phyloP scores from a whole-genome alignment of 2,329 filamentous ascomycete genomes.

The Fusarium bulbicola region DNA sequence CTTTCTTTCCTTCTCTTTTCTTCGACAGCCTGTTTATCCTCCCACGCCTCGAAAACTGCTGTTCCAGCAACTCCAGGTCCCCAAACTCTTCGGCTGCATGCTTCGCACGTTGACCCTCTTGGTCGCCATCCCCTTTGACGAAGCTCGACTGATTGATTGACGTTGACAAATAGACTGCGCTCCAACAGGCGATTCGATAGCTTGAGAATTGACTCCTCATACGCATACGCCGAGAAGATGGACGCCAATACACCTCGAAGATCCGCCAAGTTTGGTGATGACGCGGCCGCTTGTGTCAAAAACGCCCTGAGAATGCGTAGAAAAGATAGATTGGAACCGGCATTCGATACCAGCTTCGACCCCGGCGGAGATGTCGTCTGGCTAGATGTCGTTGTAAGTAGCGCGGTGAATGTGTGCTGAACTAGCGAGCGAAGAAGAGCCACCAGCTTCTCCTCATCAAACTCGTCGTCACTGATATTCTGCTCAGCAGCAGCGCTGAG shows the following conservation, averaged over 20 bases:
- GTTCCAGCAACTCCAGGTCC: slow-evolving; percentile 80
- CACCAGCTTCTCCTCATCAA: slow-evolving; percentile 70
- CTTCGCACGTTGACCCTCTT: slow-evolving; percentile 85
- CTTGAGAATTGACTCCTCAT: slow-evolving; percentile 88
- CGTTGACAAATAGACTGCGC: slow-evolving; percentile 86
- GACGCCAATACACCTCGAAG: slow-evolving; percentile 85
- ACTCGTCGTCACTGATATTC: slow-evolving; percentile 38
- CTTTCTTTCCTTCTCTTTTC: slow-evolving; percentile 55
- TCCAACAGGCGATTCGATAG: slow-evolving; percentile 89
- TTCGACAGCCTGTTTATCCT: slow-evolving; percentile 65
- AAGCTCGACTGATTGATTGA: slow-evolving; percentile 76
- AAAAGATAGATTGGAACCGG: slow-evolving; percentile 76
- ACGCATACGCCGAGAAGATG: slow-evolving; percentile 94
- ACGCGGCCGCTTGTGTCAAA: slow-evolving; percentile 80
- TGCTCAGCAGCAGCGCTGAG: slow-evolving; percentile 51
- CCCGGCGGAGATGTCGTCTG: slow-evolving; percentile 47
- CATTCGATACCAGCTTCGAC: slow-evolving; percentile 49
- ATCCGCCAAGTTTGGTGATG: slow-evolving; percentile 87
- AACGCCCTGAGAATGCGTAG: slow-evolving; percentile 90
- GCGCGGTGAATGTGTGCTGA: slow-evolving; percentile 88
- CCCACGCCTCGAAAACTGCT: slow-evolving; percentile 84
- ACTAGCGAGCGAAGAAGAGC: slow-evolving; percentile 79
- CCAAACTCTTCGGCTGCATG: slow-evolving; percentile 85
- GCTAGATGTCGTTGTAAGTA: slow-evolving; percentile 78
- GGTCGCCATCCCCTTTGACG: slow-evolving; percentile 91